A percentile compares a stretch with the other conserved stretches of the same genome.
Evolutionary conservation across 495 filamentous ascomycete genomes (phyloP).

Genomic region (Letharia columbiana): DNA sequence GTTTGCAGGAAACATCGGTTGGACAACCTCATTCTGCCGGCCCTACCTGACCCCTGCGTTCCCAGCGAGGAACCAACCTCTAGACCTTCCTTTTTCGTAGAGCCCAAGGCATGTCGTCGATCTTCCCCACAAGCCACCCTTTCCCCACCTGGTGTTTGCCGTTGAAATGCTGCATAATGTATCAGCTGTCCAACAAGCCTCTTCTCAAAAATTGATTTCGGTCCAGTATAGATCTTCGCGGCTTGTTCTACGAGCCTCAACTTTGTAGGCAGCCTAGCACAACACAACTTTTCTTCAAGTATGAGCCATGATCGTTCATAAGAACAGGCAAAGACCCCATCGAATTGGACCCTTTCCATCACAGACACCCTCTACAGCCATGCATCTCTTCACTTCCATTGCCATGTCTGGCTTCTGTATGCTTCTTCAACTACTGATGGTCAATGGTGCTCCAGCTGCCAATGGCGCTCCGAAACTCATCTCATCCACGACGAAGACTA

Average conservation of each 20-base stretch:
- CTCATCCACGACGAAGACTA: background rate
- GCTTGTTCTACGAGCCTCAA: background rate
- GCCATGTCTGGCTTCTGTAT: background rate
- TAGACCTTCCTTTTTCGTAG: conserved; percentile 3
- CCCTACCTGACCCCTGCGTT: background rate
- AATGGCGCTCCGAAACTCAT: background rate
- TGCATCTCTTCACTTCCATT: background rate
- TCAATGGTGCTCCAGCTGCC: background rate
- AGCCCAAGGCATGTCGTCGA: background rate
- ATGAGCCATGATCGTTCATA: background rate
- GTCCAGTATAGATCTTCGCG: background rate
- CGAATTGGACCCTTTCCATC: background rate
- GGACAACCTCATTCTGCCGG: background rate
- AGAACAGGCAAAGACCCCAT: background rate
- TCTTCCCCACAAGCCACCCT: conserved; percentile 2
- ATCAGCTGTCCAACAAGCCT: background rate
- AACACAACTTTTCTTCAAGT: background rate
- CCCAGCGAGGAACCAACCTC: background rate
- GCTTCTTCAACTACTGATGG: background rate
- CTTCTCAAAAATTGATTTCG: background rate
- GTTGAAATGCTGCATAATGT: conserved; percentile 4
- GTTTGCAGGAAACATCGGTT: background rate
- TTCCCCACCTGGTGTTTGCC: background rate
- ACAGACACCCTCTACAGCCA: background rate
- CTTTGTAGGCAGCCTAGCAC: background rate